Conservation (phyloP, 2,329 filamentous ascomycete species). For the Botrytis aclada region DNA sequence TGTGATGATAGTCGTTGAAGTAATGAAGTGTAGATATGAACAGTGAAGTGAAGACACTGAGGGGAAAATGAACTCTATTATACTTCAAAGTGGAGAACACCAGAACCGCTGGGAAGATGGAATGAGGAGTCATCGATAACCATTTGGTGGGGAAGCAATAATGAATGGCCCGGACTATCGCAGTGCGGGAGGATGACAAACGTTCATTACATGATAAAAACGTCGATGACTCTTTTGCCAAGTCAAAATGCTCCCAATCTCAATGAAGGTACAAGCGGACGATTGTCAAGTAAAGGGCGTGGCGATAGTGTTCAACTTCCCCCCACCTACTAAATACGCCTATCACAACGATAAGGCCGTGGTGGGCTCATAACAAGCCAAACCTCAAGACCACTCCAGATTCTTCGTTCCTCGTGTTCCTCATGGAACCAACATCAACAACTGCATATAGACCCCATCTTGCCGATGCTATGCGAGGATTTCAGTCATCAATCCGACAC, state of each 20-base stretch:
- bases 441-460: not conserved
- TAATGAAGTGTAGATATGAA: not conserved
- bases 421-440: not conserved
- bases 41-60: not conserved
- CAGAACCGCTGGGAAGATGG: not conserved
- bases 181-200: not conserved
- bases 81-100: constrained; percentile 5
- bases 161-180: not conserved
- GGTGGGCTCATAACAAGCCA: not conserved
- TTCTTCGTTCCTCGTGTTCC: not conserved
- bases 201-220: not conserved
- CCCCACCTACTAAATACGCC: not conserved
- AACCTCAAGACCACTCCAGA: not conserved
- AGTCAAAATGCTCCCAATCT: not conserved
- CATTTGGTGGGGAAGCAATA: not conserved
- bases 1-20: not conserved
- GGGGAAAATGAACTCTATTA: not conserved
- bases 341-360: not conserved
- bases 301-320: not conserved
- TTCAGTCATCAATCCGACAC: not conserved
- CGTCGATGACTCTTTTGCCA: not conserved
- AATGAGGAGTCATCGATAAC: constrained; percentile 4
- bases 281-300: constrained; percentile 12
- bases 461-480: not conserved
- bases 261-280: not conserved